These are phyloP conservation scores for Brassica balearica DNA, from an alignment of 441 rosid genomes.

Conservation along the genomic window DNA sequence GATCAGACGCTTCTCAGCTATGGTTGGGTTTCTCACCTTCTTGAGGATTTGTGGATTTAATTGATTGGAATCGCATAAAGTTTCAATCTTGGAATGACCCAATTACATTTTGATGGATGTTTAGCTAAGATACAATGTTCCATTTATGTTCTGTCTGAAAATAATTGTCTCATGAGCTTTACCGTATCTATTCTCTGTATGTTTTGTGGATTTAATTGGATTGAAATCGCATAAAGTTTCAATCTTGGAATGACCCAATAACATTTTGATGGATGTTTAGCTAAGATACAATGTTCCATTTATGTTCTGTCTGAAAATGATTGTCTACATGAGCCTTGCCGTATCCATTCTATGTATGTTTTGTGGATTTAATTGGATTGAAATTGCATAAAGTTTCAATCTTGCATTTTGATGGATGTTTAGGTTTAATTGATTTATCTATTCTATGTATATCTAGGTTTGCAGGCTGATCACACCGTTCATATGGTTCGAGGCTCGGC, in stretches of 20 bases:
- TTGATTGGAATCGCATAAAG: background rate
- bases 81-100: background rate
- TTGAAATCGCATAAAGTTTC: background rate
- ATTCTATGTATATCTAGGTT: conserved; percentile 44
- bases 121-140: too few relatives aligned
- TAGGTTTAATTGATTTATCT: background rate
- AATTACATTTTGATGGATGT: too few relatives aligned
- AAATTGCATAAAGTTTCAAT: background rate
- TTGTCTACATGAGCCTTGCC: background rate
- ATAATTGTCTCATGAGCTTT: background rate
- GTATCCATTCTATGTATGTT: too few relatives aligned
- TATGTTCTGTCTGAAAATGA: background rate
- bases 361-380: background rate
- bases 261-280: background rate
- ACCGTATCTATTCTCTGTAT: too few relatives aligned
- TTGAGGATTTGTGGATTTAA: background rate
- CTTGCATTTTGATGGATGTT: background rate
- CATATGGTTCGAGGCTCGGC: conserved; percentile 86
- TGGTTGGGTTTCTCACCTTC: conserved; percentile 42
- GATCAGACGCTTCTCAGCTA: conserved; percentile 68
- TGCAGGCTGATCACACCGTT: conserved; percentile 86
- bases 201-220: background rate
- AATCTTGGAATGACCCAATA: background rate
- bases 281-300: background rate
- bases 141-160: background rate